phyloP scores from a whole-genome alignment of 1,284 basidiomycete species.

The Boletus holoroseus region DNA sequence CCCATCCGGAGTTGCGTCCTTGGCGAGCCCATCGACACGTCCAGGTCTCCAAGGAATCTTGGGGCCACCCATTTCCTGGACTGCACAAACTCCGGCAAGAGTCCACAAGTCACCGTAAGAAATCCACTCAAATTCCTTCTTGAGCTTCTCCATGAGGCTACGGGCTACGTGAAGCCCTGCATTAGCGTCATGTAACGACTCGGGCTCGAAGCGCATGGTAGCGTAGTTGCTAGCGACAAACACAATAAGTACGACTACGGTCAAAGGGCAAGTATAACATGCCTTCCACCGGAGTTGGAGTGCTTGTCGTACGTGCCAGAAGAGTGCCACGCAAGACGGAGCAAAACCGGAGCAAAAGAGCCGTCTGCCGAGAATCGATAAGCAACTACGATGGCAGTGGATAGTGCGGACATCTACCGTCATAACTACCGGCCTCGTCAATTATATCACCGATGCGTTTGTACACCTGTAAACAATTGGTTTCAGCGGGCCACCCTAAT shows the following conservation, averaged over 20 bases:
- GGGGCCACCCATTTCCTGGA: constrained; percentile 85
- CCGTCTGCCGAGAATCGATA: constrained; percentile 55
- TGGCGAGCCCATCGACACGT: constrained; percentile 75
- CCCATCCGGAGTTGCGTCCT: constrained; percentile 84
- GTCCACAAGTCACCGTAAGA: constrained; percentile 95
- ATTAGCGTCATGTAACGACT: constrained; percentile 84
- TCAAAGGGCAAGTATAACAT: constrained; percentile 16
- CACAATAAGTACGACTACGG: not conserved
- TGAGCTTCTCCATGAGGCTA: constrained; percentile 80
- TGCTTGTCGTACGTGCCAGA: constrained; percentile 92
- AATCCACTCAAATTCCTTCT: constrained; percentile 85
- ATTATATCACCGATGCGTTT: constrained; percentile 74
- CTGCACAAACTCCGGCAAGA: constrained; percentile 76
- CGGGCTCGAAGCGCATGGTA: constrained; percentile 90
- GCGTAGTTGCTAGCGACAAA: constrained; percentile 71
- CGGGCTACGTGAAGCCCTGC: constrained; percentile 82
- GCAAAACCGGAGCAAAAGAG: constrained; percentile 83
- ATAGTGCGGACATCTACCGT: constrained; percentile 51
- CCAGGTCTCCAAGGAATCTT: constrained; percentile 86
- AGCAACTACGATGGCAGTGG: not conserved
- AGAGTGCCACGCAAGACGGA: constrained; percentile 92
- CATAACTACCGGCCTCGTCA: constrained; percentile 71
- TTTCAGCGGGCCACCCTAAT: not conserved
- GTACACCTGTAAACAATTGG: constrained; percentile 61
- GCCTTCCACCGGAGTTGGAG: constrained; percentile 83